phyloP scores from a whole-genome alignment of 2,329 filamentous ascomycete genomes.

The Cucurbitaria berberidis region DNA sequence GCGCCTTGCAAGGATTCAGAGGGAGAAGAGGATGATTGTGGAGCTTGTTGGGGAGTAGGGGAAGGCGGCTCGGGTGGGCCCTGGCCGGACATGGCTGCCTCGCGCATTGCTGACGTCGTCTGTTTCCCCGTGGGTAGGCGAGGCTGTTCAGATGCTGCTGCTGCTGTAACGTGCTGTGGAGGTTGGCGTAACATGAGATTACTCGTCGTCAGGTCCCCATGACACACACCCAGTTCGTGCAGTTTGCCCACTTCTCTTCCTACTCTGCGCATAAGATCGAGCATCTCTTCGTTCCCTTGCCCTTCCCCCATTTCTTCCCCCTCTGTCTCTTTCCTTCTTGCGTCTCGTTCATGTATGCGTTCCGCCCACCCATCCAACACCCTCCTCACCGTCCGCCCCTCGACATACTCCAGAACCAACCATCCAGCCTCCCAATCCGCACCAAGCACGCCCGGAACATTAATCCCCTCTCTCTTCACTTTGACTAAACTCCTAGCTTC shows the following conservation, averaged over 20 bases:
- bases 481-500: slow-evolving; percentile 86
- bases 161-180: background rate
- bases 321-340: slow-evolving; percentile 9
- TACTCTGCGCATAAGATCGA: slow-evolving; percentile 70
- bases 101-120: slow-evolving; percentile 30
- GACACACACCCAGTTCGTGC: slow-evolving; percentile 85
- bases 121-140: slow-evolving; percentile 14
- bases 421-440: slow-evolving; percentile 66
- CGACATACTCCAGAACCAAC: slow-evolving; percentile 58
- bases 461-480: slow-evolving; percentile 77
- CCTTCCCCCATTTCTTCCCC: slow-evolving; percentile 28
- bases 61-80: slow-evolving; percentile 8
- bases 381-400: slow-evolving; percentile 72
- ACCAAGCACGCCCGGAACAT: slow-evolving; percentile 81
- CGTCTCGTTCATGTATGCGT: slow-evolving; percentile 24
- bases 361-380: slow-evolving; percentile 72
- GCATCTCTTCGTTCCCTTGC: slow-evolving; percentile 34
- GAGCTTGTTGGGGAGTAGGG: background rate
- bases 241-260: slow-evolving; percentile 74
- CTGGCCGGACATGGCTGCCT: slow-evolving; percentile 28
- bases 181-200: slow-evolving; percentile 78
- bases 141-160: background rate
- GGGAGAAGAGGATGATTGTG: background rate
- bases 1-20: slow-evolving; percentile 64
- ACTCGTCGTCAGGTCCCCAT: slow-evolving; percentile 96